Base-by-base conservation (phyloP, 164 flowering plant species). In the Tetrastigma voinierianum region DNA sequence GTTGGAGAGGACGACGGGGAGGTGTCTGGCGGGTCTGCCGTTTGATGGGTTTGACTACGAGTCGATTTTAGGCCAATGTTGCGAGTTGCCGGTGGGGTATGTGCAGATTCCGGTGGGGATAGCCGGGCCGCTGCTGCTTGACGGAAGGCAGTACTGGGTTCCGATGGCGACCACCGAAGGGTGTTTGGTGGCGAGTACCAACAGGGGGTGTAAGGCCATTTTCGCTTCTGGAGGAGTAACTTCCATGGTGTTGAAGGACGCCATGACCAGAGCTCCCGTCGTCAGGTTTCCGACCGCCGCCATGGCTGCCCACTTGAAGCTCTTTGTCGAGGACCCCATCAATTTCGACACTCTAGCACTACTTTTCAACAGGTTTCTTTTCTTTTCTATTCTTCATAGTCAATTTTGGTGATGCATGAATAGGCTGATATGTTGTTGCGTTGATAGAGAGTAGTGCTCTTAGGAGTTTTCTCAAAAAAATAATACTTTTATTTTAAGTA, bases 151-250 rank as follows among this genome's bases (percentile, higher is more conserved):
- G 64, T 67, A 67, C 59, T 16, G 25, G 9, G 67, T 72, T 17
- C 67, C 70, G 16, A 72, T 72, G 70, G 70, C 70, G 2, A 67
- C 77, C 3, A 77, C 81, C 4, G 81, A 77, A 70, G 81, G 77
- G 9, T 77, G 81, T 47, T 60, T 77, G 60, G 78, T 77, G 6
- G 81, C 81, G 20, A 77, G 75, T 67, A 68, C 79, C 2, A 78
- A 78, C 59, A 67, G 81, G 25, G 78, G 81, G 7, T 78, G 81
- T 58, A 74, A 78, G 69, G 81, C 81, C 6, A 72, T 78, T 20
- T 61, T 64, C 44, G 53, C 70, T 12, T 74, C 73, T 15, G 81
- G 81, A 51, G 81, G 76, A 0, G 81, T 76, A 18, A 43, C 62
- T 5, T 60, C 63, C 44, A 17, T 69, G 32, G 51, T 75, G 72